These are phyloP conservation scores for Rhodosorus marinus DNA, from an alignment of 23 red algal genomes.

Conservation along the genomic window DNA sequence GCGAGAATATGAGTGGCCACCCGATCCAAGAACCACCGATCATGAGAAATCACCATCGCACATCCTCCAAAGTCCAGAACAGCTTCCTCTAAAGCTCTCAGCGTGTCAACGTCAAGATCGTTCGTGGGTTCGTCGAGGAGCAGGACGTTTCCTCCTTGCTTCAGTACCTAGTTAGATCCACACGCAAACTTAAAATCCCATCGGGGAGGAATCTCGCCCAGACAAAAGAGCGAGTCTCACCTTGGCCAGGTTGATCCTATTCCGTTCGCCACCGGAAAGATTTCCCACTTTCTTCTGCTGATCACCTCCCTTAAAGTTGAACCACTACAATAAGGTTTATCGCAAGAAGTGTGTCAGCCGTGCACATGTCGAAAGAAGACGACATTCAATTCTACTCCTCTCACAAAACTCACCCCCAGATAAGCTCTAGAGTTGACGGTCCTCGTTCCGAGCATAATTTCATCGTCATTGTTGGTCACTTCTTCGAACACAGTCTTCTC, in stretches of 20 bases:
- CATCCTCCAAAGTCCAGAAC: constrained; percentile 71
- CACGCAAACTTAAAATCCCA: background rate
- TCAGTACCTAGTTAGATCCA: no score
- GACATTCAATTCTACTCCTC: no score
- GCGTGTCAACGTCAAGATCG: constrained; percentile 54
- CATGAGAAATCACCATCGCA: constrained; percentile 58
- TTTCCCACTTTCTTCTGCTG: constrained; percentile 59
- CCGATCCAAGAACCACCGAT: constrained; percentile 52
- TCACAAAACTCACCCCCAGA: no score
- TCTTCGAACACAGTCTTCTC: constrained; percentile 59
- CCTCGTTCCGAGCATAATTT: constrained; percentile 32
- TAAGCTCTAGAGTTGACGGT: constrained; percentile 56
- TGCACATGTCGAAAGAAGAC: no score
- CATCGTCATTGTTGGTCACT: constrained; percentile 39
- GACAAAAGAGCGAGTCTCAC: background rate
- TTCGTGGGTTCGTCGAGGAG: constrained; percentile 57
- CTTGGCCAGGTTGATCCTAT: constrained; percentile 52
- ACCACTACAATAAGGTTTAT: constrained; percentile 86
- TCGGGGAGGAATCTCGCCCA: background rate
- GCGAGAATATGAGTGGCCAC: constrained; percentile 79
- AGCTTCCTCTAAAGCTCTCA: constrained; percentile 49
- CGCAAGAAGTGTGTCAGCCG: no score
- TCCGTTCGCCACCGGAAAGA: constrained; percentile 64
- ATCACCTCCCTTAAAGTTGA: constrained; percentile 64
- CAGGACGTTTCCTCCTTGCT: constrained; percentile 65